Conservation (phyloP, 495 filamentous ascomycete genomes). For the Wilcoxina mikolae region DNA sequence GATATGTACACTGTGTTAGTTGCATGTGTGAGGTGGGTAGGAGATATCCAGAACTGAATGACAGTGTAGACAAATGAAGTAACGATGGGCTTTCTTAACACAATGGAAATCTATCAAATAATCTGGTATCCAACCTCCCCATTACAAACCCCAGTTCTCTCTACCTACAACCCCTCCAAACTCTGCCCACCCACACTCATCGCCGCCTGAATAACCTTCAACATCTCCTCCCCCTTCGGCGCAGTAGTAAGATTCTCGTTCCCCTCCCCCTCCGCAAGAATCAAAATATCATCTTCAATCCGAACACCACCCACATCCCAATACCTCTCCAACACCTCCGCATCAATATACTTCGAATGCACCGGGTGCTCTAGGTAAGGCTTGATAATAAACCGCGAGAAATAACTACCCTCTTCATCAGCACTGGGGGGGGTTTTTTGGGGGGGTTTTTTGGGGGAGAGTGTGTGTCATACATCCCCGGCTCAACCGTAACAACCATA, state of each 20-base stretch:
- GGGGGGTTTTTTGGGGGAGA: neutral
- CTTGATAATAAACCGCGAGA: constrained; percentile 47
- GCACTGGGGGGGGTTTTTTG: neutral
- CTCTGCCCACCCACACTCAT: neutral
- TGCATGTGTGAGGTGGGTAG: too few species aligned
- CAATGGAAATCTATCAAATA: too few species aligned
- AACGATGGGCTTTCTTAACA: too few species aligned
- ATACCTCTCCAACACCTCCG: constrained; percentile 52
- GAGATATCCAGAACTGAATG: neutral
- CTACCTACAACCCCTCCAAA: neutral
- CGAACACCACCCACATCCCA: constrained; percentile 71
- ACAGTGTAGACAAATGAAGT: neutral
- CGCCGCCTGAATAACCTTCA: constrained; percentile 40
- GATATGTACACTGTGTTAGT: neutral
- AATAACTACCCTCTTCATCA: constrained; percentile 37
- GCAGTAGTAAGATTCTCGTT: constrained; percentile 58
- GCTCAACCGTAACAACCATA: constrained; percentile 79
- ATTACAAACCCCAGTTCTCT: too few species aligned
- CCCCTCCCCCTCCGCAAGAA: constrained; percentile 60
- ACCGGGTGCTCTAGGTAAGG: constrained; percentile 43
- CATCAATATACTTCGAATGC: constrained; percentile 59
- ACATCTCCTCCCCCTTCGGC: constrained; percentile 58
- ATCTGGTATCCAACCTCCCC: too few species aligned
- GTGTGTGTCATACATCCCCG: constrained; percentile 48
- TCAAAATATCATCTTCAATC: constrained; percentile 82